These are phyloP conservation scores for Nasturtium officinale DNA, from an alignment of 345 rosid genomes.

Conservation along the genomic window DNA sequence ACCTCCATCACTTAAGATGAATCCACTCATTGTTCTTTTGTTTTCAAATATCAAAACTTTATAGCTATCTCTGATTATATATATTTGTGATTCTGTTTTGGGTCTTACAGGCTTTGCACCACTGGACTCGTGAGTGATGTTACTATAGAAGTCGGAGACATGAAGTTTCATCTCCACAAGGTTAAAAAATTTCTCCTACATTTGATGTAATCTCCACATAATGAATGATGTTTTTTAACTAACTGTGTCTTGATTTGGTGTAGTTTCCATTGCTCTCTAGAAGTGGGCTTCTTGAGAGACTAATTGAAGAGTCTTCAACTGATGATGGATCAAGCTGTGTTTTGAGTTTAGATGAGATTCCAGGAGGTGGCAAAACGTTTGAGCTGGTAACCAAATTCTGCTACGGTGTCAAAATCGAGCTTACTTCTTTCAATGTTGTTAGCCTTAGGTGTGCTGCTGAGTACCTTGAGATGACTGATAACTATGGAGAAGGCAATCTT, in stretches of 20 bases:
- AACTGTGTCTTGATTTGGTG: constrained; percentile 7
- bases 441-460: constrained; percentile 76
- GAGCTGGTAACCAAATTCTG: constrained; percentile 63
- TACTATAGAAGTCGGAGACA: constrained; percentile 61
- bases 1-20: background rate
- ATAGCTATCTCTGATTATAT: background rate
- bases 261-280: constrained; percentile 79
- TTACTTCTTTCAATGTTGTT: constrained; percentile 60
- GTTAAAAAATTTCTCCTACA: constrained; percentile 28
- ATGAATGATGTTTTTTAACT: background rate
- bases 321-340: constrained; percentile 49
- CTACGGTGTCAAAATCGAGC: constrained; percentile 65
- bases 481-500: constrained; percentile 68
- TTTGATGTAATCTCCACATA: background rate
- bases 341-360: constrained; percentile 60
- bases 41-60: constrained; percentile 1
- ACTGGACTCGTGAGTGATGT: constrained; percentile 79
- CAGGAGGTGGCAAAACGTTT: constrained; percentile 75
- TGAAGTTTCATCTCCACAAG: constrained; percentile 83
- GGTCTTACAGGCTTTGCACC: constrained; percentile 57
- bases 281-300: constrained; percentile 60
- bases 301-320: constrained; percentile 50
- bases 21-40: background rate
- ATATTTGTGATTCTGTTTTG: background rate
- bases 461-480: constrained; percentile 64